Conservation (phyloP, 805 yeast genomes). For the Torulaspora microellipsoides region DNA sequence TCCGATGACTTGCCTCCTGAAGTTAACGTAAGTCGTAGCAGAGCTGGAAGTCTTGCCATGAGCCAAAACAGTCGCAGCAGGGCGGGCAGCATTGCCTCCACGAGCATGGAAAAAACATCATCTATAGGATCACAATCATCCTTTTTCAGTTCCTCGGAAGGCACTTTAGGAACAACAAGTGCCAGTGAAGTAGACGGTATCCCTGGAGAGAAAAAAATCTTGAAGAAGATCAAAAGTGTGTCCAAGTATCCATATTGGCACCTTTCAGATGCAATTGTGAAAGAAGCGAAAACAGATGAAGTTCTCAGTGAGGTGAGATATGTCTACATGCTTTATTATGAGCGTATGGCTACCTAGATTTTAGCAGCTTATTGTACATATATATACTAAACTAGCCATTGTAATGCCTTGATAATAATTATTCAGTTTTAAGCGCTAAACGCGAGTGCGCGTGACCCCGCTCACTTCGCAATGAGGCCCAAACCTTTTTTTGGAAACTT, state of each 20-base stretch:
- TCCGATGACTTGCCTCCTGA: slow-evolving; percentile 1
- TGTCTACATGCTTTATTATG: slow-evolving; percentile 85
- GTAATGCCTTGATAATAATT: too few relatives aligned
- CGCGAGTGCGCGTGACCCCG: slow-evolving; percentile 6
- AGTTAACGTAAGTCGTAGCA: slow-evolving; percentile 2
- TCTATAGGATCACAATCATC: slow-evolving; percentile 14
- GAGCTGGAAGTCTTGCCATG: slow-evolving; percentile 5
- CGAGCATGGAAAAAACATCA: slow-evolving; percentile 2
- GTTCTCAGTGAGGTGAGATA: slow-evolving; percentile 66
- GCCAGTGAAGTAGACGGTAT: slow-evolving; percentile 18
- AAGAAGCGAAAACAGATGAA: slow-evolving; percentile 54
- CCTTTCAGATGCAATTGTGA: slow-evolving; percentile 68
- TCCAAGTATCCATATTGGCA: slow-evolving; percentile 73
- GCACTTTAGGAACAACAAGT: slow-evolving; percentile 17
- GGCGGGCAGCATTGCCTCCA: slow-evolving; percentile 17
- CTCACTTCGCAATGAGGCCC: slow-evolving; percentile 3
- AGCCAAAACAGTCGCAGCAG: slow-evolving; percentile 9
- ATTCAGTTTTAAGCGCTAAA: too few relatives aligned
- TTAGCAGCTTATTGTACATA: too few relatives aligned
- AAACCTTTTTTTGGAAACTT: slow-evolving; percentile 2
- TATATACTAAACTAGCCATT: background rate
- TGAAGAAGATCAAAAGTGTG: slow-evolving; percentile 53
- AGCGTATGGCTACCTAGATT: slow-evolving; percentile 36
- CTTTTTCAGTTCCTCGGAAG: slow-evolving; percentile 11
- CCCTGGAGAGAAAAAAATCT: slow-evolving; percentile 32